Base-by-base conservation (phyloP, 257 asterid species). In the Przewalskia tangutica region DNA sequence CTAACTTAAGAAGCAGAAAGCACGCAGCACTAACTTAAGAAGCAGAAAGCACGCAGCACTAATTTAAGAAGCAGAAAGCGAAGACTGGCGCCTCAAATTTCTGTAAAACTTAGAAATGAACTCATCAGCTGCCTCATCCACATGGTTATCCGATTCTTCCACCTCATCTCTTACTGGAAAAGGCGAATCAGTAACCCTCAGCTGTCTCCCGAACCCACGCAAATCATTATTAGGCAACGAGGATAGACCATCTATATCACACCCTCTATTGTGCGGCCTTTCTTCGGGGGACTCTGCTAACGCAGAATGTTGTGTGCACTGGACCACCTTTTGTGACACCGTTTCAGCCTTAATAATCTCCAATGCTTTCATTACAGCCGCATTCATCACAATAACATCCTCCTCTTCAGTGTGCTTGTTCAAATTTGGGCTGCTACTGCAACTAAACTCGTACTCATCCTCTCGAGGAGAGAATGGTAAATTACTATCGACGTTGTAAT, bases 101-200 rank as follows among this genome's bases (percentile, higher is more conserved):
- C 76, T 79, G 27, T 82, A 84, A 50, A 84, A 84, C 56, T 53
- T 73, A 2, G 42, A 62, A 12, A 84, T 84, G 23, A 84, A 84
- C 36, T 82, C 48, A n/a, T 82, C 85, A 12, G 87, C 83, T 42
- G 55, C 85, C 50, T 85, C 78, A 48, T 85, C 83, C 0, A 85
- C 81, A 36, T 67, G 71, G 46, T 54, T 79, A 6, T 51, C 73
- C 17, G 18, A 1, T 82, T 78, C 7, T 48, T 14, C 20, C 20
- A 3, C 83, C 2, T 23, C 38, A 53, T 81, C 80, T 14, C 71
- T 54, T 10, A 59, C 40, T 6, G 81, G 65, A 55, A 59, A 84
- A 14, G 86, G 84, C 58, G 86, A 84, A 44, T 84, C 86, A 2
- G 84, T 81, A 34, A 84, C 23, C 82, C 84, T 63, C 65, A 84